Conservation (phyloP, 805 yeast genomes). For the Metschnikowia aberdeeniae region DNA sequence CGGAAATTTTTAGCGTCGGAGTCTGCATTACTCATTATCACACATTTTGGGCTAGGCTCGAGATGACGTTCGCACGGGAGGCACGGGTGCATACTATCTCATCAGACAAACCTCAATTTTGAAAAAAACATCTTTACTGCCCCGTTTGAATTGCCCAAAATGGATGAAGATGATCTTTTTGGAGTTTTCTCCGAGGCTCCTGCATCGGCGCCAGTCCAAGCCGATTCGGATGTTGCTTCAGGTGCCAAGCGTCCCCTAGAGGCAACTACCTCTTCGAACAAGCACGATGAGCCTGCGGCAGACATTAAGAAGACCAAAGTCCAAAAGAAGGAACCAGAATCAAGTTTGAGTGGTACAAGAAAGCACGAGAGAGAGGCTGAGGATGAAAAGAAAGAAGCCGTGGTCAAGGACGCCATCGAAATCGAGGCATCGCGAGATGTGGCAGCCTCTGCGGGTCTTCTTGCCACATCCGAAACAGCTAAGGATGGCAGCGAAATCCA, state of each 20-base stretch:
- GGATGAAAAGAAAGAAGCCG: slow-evolving; percentile 53
- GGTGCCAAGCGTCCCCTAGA: slow-evolving; percentile 2
- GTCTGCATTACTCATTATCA: neutral
- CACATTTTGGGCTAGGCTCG: neutral
- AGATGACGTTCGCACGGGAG: slow-evolving; percentile 5
- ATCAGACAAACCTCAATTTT: slow-evolving; percentile 2
- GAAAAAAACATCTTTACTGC: neutral
- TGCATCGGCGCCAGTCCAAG: slow-evolving; percentile 25
- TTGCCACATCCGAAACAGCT: slow-evolving; percentile 29
- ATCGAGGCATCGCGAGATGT: slow-evolving; percentile 89
- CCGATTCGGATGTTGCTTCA: neutral
- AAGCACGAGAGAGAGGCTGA: slow-evolving; percentile 37
- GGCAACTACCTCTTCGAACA: neutral
- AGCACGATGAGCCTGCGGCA: neutral
- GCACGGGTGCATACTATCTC: slow-evolving; percentile 14
- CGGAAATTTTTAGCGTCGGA: no score
- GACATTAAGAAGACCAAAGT: neutral
- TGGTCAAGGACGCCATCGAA: slow-evolving; percentile 82
- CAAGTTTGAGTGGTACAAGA: slow-evolving; percentile 6
- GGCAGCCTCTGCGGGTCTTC: slow-evolving; percentile 70
- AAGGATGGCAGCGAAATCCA: slow-evolving; percentile 43
- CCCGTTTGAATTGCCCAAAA: slow-evolving; percentile 5
- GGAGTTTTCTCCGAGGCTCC: slow-evolving; percentile 61
- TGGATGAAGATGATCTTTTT: slow-evolving; percentile 54
- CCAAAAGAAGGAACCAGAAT: neutral